Conservation (phyloP, 306 rosid genomes). For the Parietaria judaica region DNA sequence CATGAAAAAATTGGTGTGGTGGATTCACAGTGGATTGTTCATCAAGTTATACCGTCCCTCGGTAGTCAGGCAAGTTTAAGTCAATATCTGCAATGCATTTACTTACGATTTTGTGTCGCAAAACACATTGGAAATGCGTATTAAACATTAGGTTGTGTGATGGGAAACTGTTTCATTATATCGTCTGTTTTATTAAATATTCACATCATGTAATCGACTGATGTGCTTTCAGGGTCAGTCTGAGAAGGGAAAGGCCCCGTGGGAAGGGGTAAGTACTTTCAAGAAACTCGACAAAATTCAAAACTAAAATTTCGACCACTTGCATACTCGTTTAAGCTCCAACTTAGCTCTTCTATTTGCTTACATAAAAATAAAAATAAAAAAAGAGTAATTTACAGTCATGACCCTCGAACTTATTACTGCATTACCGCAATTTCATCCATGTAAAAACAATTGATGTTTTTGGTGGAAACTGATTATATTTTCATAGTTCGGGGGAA, state of each 20-base stretch:
- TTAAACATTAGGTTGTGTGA: too few species aligned
- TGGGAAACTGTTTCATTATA: neutral
- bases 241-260: slow-evolving; percentile 48
- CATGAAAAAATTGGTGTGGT: slow-evolving; percentile 95
- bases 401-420: neutral
- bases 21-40: slow-evolving; percentile 96
- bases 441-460: too few species aligned
- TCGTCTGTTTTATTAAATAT: neutral
- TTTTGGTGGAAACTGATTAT: too few species aligned
- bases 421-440: too few species aligned
- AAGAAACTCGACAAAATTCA: neutral
- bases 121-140: slow-evolving; percentile 9
- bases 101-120: slow-evolving; percentile 5
- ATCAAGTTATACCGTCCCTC: slow-evolving; percentile 94
- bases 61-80: slow-evolving; percentile 61
- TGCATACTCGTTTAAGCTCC: too few species aligned
- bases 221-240: slow-evolving; percentile 57
- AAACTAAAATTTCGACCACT: neutral
- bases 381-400: too few species aligned
- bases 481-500: too few species aligned
- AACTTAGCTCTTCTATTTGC: too few species aligned
- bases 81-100: slow-evolving; percentile 11
- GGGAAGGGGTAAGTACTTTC: slow-evolving; percentile 62
- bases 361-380: too few species aligned
- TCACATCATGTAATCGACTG: slow-evolving; percentile 1